Base-by-base conservation (phyloP, 2,329 filamentous ascomycete species). In the Penicillium sp. region DNA sequence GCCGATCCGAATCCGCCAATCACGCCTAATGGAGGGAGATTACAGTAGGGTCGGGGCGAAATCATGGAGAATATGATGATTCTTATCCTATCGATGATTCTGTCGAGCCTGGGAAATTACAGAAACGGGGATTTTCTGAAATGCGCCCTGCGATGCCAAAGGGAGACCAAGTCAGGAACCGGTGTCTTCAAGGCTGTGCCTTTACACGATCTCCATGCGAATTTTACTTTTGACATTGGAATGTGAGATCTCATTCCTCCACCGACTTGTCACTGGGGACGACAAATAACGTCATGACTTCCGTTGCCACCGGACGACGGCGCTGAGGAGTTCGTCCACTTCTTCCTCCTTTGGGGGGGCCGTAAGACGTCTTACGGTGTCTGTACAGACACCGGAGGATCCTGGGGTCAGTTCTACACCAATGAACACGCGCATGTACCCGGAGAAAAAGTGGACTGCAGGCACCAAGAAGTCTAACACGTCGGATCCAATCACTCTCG, bases 281-380 rank as follows among this genome's bases (percentile, higher is more conserved):
- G n/a, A n/a, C n/a, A n/a, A n/a, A n/a, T 42, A 36, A 44, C 47
- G 47, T 52, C 50, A 52, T 48, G 50, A 52, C 42, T 52, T 31
- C 38, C 32, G 28, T 46, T 51, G 44, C 50, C 40, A 47, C 43
- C 37, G 23, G 29, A 33, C 32, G 13, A 47, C 38, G 32, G 23
- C 32, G 13, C 11, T 31, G 22, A 43, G 44, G 25, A 45, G 42
- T 50, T 50, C 46, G 46, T 48, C 27, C 39, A 31, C 25, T 30
- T 18, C 35, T 5, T 11, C 37, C 39, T 9, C 18, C 9, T 22
- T 9, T 22, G 18, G 18, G 18, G 46, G 46, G 39, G 41, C 47
- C 39, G 45, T 36, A 35, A 33, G 23, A 18, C 18, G 26, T 25
- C 8, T 27, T 13, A 27, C 25, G 9, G 25, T 27, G 4, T 4